phyloP scores from a whole-genome alignment of 345 rosid genomes.

The Pugionium dolabratum region DNA sequence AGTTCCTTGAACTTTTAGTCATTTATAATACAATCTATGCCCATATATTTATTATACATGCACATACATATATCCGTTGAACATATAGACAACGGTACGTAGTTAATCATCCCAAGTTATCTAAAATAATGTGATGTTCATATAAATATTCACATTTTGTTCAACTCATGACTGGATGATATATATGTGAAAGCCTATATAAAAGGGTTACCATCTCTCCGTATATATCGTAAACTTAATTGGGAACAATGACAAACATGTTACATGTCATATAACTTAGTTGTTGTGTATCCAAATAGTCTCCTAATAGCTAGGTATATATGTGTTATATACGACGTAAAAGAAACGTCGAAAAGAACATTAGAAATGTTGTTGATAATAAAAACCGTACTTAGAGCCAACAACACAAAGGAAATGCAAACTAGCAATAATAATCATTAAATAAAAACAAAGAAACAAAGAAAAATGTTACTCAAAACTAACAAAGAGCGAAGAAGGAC shows the following conservation, averaged over 20 bases:
- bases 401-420: constrained; percentile 18
- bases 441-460: constrained; percentile 13
- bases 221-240: too few relatives aligned
- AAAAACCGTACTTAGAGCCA: constrained; percentile 21
- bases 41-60: background rate
- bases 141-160: too few relatives aligned
- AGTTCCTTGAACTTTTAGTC: background rate
- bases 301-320: background rate
- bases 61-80: background rate
- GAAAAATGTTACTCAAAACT: constrained; percentile 28
- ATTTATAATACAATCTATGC: constrained; percentile 15
- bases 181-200: too few relatives aligned
- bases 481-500: constrained; percentile 19
- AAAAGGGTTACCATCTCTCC: too few relatives aligned
- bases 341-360: background rate
- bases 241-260: too few relatives aligned
- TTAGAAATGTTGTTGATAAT: constrained; percentile 21
- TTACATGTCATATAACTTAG: too few relatives aligned
- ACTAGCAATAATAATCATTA: constrained; percentile 18
- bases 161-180: too few relatives aligned
- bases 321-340: too few relatives aligned
- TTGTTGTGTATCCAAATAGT: background rate
- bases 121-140: background rate
- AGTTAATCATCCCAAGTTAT: background rate
- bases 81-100: background rate